Percentiles rank a stretch among this genome's conserved stretches.
phyloP scores from a whole-genome alignment of 345 rosid genomes.

The Erucastrum elatum region DNA sequence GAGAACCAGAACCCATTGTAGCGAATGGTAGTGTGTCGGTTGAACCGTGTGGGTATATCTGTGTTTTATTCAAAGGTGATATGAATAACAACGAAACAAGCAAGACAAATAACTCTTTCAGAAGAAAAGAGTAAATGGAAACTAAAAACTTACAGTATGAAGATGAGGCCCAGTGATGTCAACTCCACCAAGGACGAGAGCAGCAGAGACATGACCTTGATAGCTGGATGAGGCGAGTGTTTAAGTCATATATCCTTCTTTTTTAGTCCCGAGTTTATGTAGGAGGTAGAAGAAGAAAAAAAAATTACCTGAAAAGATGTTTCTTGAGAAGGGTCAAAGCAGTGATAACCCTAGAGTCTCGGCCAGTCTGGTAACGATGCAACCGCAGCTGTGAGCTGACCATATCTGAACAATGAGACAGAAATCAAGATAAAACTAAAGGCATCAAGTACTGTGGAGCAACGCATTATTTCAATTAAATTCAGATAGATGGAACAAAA shows the following conservation, averaged over 20 bases:
- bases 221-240: slow-evolving; percentile 50
- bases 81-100: slow-evolving; percentile 1
- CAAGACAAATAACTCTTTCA: neutral
- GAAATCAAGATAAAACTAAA: slow-evolving; percentile 6
- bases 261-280: neutral
- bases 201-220: slow-evolving; percentile 77
- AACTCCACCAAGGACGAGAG: slow-evolving; percentile 87
- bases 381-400: slow-evolving; percentile 83
- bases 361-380: slow-evolving; percentile 78
- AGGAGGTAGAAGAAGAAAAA: neutral
- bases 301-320: slow-evolving; percentile 68
- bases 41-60: slow-evolving; percentile 90
- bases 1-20: slow-evolving; percentile 95
- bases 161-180: slow-evolving; percentile 83
- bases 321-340: slow-evolving; percentile 78
- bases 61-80: slow-evolving; percentile 17
- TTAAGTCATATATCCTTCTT: slow-evolving; percentile 5
- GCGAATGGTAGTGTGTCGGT: slow-evolving; percentile 83
- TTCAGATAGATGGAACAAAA: neutral
- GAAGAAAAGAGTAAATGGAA: neutral
- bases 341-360: slow-evolving; percentile 78
- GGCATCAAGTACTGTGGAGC: neutral
- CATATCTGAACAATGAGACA: slow-evolving; percentile 54
- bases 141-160: slow-evolving; percentile 58
- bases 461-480: neutral